phyloP scores from a whole-genome alignment of 371 early-diverging fungal genomes.

The Apophysomyces trapeziformis region DNA sequence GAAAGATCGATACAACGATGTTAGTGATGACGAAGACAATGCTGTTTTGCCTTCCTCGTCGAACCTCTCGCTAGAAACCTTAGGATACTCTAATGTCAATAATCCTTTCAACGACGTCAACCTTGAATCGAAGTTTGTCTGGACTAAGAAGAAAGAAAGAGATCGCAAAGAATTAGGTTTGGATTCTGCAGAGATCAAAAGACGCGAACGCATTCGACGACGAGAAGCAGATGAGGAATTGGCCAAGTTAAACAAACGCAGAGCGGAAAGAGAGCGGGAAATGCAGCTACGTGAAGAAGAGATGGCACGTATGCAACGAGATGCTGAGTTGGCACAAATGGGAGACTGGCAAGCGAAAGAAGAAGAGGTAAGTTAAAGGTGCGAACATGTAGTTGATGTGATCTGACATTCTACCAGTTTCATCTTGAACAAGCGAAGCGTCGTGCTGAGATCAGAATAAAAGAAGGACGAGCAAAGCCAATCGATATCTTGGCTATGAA shows the following conservation, averaged over 20 bases:
- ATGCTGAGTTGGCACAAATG: slow-evolving; percentile 81
- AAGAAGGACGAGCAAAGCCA: slow-evolving; percentile 85
- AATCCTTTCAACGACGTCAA: slow-evolving; percentile 87
- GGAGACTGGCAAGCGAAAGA: slow-evolving; percentile 97
- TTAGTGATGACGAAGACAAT: slow-evolving; percentile 22
- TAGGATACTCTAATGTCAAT: slow-evolving; percentile 73
- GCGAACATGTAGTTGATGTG: not conserved
- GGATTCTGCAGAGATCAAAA: slow-evolving; percentile 57
- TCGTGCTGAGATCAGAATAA: slow-evolving; percentile 90
- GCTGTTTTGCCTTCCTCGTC: slow-evolving; percentile 21
- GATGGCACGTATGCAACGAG: slow-evolving; percentile 70
- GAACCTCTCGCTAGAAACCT: slow-evolving; percentile 32
- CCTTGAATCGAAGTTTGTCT: slow-evolving; percentile 85
- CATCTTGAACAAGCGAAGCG: slow-evolving; percentile 88
- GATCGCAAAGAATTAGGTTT: slow-evolving; percentile 73
- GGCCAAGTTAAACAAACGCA: slow-evolving; percentile 77
- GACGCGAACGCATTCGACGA: slow-evolving; percentile 65
- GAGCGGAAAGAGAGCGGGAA: slow-evolving; percentile 85
- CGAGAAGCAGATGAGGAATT: slow-evolving; percentile 80
- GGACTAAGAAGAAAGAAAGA: slow-evolving; percentile 70
- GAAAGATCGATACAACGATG: slow-evolving; percentile 19
- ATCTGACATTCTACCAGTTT: slow-evolving; percentile 50
- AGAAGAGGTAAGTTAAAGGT: slow-evolving; percentile 57
- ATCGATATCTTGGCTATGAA: slow-evolving; percentile 94
- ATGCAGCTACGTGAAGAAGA: slow-evolving; percentile 85